Base-by-base conservation (phyloP, 352 stramenopile genomes). In the Phytophthora macrochlamydospora region DNA sequence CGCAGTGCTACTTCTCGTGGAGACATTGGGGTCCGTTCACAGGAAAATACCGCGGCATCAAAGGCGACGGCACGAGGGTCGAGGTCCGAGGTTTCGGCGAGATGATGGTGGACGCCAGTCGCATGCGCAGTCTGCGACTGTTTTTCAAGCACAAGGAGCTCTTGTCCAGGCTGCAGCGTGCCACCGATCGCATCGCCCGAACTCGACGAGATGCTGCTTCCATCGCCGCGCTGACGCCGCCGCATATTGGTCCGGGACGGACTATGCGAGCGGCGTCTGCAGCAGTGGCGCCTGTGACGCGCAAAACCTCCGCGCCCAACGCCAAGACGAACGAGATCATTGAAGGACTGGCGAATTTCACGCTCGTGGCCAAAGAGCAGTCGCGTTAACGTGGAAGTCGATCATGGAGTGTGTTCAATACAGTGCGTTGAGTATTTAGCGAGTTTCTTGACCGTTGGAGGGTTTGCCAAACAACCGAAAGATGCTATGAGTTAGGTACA, bases 1-100 rank as follows among this genome's bases (percentile, higher is more conserved):
- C 87, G 29, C 71, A 81, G 40, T 91, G 86, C 59, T 86, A 92
- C 59, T 94, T 94, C 46, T 76, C 81, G 37, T 94, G 87, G 87
- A 74, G 85, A 11, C 87, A 94, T 62, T 94, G 87, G 87, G 87
- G 83, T 0, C 71, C 76, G 7, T 94, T 93, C 62, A 83, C 81
- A 0, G 87, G 87, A 14, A 75, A 75, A 24, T 92, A 83, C 69
- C 73, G 80, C 46, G 87, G 85, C 29, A 63, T 89, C 6, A 82
- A 84, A 24, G 85, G 87, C 38, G 76, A 91, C 50, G 82, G 81
- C 48, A 67, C 73, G 33, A 72, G 75, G 28, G 50, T 94, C 2
- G 81, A 93, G 48, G 51, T 94, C 44, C 77, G 81, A 9, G 86
- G 86, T 40, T 94, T 93, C 62, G 86, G 83, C 1, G 74, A 89